Conservation (phyloP, 371 early-diverging fungal species). For the Apophysomyces sp. region DNA sequence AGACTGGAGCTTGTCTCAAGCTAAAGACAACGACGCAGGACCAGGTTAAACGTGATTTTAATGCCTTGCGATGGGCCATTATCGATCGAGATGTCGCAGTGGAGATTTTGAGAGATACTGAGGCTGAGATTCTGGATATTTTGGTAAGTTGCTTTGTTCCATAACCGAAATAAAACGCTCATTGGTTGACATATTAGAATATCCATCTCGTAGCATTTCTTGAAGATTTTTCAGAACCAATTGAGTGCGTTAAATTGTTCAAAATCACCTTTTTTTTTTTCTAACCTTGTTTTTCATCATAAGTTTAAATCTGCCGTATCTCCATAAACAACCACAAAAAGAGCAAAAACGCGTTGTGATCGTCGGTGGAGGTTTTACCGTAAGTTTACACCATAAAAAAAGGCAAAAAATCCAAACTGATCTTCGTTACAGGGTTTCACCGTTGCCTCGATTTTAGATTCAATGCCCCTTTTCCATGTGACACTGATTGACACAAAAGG, state of each 20-base stretch:
- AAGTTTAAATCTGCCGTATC: constrained; percentile 3
- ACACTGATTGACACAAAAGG: constrained; percentile 43
- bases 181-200: neutral
- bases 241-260: neutral
- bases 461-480: constrained; percentile 41
- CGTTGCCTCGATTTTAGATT: constrained; percentile 38
- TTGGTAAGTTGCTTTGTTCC: constrained; percentile 17
- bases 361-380: constrained; percentile 43
- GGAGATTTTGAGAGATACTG: constrained; percentile 26
- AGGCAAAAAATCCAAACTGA: neutral
- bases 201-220: neutral
- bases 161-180: neutral
- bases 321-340: neutral
- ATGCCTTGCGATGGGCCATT: constrained; percentile 25
- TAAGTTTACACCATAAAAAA: constrained; percentile 10
- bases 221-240: neutral
- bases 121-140: constrained; percentile 27
- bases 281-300: neutral
- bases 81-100: constrained; percentile 21
- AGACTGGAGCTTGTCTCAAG: constrained; percentile 21
- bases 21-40: constrained; percentile 27
- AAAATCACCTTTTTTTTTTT: neutral
- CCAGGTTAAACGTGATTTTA: constrained; percentile 22
- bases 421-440: constrained; percentile 32
- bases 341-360: constrained; percentile 28